Evolutionary conservation across 2,329 filamentous ascomycete species (phyloP).

Genomic region (Emergomyces pasteurianus): DNA sequence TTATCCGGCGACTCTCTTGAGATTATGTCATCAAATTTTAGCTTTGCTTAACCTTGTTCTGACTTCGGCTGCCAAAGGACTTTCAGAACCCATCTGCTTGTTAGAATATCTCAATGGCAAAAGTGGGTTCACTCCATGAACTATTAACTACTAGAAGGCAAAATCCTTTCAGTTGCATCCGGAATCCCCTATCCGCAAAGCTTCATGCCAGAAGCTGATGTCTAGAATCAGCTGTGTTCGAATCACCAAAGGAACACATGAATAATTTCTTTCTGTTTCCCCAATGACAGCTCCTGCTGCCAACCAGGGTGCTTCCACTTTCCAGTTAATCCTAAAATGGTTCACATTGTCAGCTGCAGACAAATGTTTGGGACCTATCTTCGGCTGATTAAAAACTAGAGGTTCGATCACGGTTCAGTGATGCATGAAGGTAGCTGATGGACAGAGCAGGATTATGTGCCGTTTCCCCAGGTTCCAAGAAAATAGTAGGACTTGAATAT

Average conservation of each 20-base stretch:
- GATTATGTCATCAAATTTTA: neutral
- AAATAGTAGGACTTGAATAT: neutral
- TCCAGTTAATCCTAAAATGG: neutral
- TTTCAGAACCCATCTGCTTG: too few species aligned
- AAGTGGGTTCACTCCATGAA: neutral
- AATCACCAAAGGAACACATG: neutral
- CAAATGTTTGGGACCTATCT: neutral
- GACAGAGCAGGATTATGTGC: neutral
- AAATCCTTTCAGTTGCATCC: neutral
- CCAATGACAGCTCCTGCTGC: neutral
- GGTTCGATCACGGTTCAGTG: neutral
- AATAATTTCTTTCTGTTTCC: neutral
- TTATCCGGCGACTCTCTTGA: neutral
- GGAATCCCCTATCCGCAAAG: neutral
- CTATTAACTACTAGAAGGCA: too few species aligned
- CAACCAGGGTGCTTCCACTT: neutral
- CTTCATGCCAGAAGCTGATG: too few species aligned
- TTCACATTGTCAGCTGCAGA: neutral
- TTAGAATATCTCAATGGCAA: neutral
- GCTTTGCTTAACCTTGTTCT: neutral
- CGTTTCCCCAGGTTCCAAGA: too few species aligned
- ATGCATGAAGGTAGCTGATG: too few species aligned
- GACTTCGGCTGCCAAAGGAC: too few species aligned
- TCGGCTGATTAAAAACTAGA: neutral
- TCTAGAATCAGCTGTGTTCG: neutral